phyloP scores from a whole-genome alignment of 495 filamentous ascomycete genomes.

The Aspergillus diversus region DNA sequence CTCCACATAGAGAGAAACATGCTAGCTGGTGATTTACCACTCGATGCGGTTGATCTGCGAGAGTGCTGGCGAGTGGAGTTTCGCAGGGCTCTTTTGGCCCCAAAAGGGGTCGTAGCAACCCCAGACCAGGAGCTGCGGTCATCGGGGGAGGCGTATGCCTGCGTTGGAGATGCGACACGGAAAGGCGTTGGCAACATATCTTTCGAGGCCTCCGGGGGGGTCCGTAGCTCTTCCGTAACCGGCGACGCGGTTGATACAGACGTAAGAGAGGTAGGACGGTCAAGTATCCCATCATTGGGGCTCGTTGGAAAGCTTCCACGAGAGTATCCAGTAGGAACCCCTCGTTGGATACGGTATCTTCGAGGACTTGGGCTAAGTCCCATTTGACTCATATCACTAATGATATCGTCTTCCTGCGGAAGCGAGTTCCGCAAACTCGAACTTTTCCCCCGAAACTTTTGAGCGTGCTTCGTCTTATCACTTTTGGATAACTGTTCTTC shows the following conservation, averaged over 20 bases:
- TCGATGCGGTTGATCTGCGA: constrained; percentile 51
- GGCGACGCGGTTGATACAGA: constrained; percentile 62
- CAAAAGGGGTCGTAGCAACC: constrained; percentile 44
- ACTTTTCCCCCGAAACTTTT: constrained; percentile 42
- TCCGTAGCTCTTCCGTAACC: constrained; percentile 52
- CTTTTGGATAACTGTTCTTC: constrained; percentile 46
- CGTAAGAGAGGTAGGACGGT: constrained; percentile 62
- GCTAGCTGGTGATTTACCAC: constrained; percentile 57
- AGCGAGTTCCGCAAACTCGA: constrained; percentile 47
- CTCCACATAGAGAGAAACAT: constrained; percentile 64
- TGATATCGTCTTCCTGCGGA: constrained; percentile 38
- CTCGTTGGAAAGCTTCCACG: constrained; percentile 29
- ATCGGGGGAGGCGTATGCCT: constrained; percentile 49
- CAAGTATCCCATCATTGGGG: constrained; percentile 35
- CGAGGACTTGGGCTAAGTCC: constrained; percentile 31
- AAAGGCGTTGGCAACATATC: constrained; percentile 59
- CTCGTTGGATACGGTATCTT: constrained; percentile 28
- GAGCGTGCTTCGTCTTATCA: constrained; percentile 31
- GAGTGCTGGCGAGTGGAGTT: constrained; percentile 44
- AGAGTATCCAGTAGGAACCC: constrained; percentile 34
- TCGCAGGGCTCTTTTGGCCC: constrained; percentile 46
- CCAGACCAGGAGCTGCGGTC: constrained; percentile 55
- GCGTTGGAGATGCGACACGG: constrained; percentile 48
- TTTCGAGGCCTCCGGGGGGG: constrained; percentile 50
- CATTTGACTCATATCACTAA: constrained; percentile 18